phyloP scores from a whole-genome alignment of 371 early-diverging fungal genomes.

The Mortierella sp. region DNA sequence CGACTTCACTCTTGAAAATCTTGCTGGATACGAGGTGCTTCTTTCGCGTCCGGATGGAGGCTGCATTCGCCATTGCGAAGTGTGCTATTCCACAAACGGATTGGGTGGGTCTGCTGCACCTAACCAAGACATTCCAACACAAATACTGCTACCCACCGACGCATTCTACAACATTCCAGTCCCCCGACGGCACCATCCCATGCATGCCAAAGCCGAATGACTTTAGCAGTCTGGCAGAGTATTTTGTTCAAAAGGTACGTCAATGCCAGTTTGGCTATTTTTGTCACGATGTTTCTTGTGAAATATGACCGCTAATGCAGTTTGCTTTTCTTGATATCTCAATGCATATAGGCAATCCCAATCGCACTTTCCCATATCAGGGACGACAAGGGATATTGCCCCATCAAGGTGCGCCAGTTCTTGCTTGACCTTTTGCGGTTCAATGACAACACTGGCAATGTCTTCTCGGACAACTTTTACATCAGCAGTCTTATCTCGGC shows the following conservation, averaged over 20 bases:
- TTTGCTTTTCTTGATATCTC: no score
- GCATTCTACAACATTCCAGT: conserved; percentile 34
- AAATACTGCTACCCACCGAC: conserved; percentile 73
- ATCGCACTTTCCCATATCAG: conserved; percentile 79
- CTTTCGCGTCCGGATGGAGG: conserved; percentile 94
- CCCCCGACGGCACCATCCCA: conserved; percentile 56
- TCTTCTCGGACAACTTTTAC: conserved; percentile 87
- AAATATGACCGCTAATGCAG: no score
- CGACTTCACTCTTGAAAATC: conserved; percentile 80
- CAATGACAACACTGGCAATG: conserved; percentile 94
- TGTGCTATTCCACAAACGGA: conserved; percentile 68
- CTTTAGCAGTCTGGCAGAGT: conserved; percentile 86
- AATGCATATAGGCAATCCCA: conserved; percentile 76
- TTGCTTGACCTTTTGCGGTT: conserved; percentile 82
- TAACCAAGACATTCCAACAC: conserved; percentile 80
- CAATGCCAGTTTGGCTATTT: no score
- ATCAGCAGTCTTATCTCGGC: conserved; percentile 78
- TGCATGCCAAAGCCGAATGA: conserved; percentile 88
- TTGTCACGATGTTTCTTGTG: no score
- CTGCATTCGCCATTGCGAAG: conserved; percentile 87
- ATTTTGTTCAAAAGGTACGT: conserved; percentile 85
- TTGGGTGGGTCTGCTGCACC: conserved; percentile 80
- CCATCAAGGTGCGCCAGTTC: conserved; percentile 72
- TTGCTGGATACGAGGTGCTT: conserved; percentile 88
- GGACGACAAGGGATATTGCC: conserved; percentile 73